Conservation (phyloP, 768 basidiomycete genomes). For the Termitomyces bulborhizus region DNA sequence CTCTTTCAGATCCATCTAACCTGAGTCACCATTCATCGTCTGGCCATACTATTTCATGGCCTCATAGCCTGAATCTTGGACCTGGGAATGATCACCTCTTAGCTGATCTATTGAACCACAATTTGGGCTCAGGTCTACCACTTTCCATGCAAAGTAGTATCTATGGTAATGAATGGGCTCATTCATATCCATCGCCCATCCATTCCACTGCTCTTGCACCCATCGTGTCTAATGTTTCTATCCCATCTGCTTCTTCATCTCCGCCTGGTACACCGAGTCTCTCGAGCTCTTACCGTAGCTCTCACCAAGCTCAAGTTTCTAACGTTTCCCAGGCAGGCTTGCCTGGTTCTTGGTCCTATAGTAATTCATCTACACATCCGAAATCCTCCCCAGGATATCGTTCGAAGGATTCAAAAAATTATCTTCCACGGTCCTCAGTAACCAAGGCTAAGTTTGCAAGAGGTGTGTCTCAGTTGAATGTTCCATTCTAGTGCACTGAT, state of each 20-base stretch:
- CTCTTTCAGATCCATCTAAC: constrained; percentile 21
- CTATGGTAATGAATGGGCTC: constrained; percentile 41
- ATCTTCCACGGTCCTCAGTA: constrained; percentile 23
- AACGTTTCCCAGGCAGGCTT: constrained; percentile 16
- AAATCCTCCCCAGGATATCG: constrained; percentile 16
- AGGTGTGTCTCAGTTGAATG: constrained; percentile 15
- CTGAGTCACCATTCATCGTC: constrained; percentile 24
- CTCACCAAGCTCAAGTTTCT: constrained; percentile 15
- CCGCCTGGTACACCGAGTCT: constrained; percentile 29
- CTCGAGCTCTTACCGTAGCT: constrained; percentile 27
- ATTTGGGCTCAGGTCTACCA: constrained; percentile 8
- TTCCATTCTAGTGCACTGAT: constrained; percentile 1
- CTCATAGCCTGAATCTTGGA: constrained; percentile 23
- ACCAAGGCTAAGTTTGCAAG: constrained; percentile 16
- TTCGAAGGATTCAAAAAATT: constrained; percentile 23
- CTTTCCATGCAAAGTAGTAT: constrained; percentile 14
- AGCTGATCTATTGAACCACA: constrained; percentile 11
- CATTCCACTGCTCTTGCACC: constrained; percentile 56
- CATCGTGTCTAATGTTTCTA: constrained; percentile 53
- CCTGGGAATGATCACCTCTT: constrained; percentile 13
- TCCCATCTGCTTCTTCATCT: constrained; percentile 32
- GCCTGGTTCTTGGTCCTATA: constrained; percentile 25
- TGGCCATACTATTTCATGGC: constrained; percentile 29
- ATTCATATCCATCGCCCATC: constrained; percentile 56
- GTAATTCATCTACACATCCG: constrained; percentile 16